Conservation (phyloP, 2,329 filamentous ascomycete genomes). For the Apiospora rasikravindrae region DNA sequence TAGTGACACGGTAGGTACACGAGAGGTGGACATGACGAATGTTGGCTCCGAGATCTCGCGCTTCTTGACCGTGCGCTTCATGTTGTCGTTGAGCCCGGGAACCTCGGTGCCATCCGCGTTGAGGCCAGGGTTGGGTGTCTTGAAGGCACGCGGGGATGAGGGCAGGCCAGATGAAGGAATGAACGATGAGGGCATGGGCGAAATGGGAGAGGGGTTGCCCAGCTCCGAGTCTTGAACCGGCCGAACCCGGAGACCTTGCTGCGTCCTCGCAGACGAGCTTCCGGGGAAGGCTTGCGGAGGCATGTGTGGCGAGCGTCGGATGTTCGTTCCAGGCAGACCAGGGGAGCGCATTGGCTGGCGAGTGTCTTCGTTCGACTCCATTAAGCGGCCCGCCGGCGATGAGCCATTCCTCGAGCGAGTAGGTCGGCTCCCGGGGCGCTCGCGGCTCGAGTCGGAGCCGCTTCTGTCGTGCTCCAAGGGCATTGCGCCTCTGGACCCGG, state of each 20-base stretch:
- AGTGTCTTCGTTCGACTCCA: constrained; percentile 34
- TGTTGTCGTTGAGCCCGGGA: constrained; percentile 44
- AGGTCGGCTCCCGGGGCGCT: constrained; percentile 37
- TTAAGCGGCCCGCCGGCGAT: constrained; percentile 43
- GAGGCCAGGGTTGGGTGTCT: constrained; percentile 36
- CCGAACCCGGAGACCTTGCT: constrained; percentile 27
- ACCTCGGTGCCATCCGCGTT: constrained; percentile 29
- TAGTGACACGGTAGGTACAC: constrained; percentile 49
- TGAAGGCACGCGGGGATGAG: constrained; percentile 41
- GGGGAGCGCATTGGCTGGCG: constrained; percentile 48
- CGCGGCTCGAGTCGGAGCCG: constrained; percentile 59
- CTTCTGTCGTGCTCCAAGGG: constrained; percentile 56
- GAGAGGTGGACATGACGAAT: constrained; percentile 52
- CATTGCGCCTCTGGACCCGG: constrained; percentile 30
- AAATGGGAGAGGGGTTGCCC: constrained; percentile 52
- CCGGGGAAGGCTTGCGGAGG: constrained; percentile 48
- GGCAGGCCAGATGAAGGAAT: constrained; percentile 36
- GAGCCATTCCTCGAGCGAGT: constrained; percentile 45
- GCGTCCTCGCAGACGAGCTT: constrained; percentile 28
- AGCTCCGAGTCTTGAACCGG: constrained; percentile 42
- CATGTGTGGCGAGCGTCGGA: constrained; percentile 53
- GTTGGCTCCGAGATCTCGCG: constrained; percentile 58
- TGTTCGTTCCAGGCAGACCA: constrained; percentile 55
- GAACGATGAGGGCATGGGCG: constrained; percentile 46
- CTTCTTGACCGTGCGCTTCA: constrained; percentile 50